Base-by-base conservation (phyloP, 2,329 filamentous ascomycete species). In the Cladobotryum protrusum region DNA sequence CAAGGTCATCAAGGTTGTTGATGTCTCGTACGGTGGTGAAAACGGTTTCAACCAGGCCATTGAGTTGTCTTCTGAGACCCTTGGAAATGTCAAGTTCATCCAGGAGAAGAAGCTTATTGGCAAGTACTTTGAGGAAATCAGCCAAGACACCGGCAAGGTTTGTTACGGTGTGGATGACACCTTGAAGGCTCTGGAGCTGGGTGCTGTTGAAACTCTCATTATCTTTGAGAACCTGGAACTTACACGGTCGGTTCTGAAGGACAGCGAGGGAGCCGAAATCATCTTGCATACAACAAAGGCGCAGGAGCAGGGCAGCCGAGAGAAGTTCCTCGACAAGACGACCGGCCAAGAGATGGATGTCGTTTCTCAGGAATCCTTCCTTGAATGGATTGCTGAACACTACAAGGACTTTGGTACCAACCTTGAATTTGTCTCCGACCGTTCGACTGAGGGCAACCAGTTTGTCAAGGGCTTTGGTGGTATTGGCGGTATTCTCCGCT, bases 1-100 rank as follows among this genome's bases (percentile, higher is more conserved):
- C 67, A 99, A 99, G 79, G 93, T 99, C 64, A 97, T 99, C 81
- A 99, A 99, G 76, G 88, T 99, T 41, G 95, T 99, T 34, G 93
- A 99, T 69, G 95, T 99, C 41, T 97, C 92, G 13, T 99, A 99
- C 64, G 93, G 93, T 69, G 93, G 93, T 61, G 95, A 99, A 75
- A 97, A 97, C 77, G 93, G 93, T 43, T 99, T 99, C 81, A 99
- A 99, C 77, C 95, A 99, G 75, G 93, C 93, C 53, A 99, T 99
- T 57, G 93, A 99, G 67, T 73, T 99, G 63, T 86, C 93, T 20
- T 82, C 90, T 7, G 95, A 99, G 77, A 99, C 93, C 7, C 81
- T 99, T 43, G 88, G 91, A 72, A 99, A 97, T 67, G 93, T 99
- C 81, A 99, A 99, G 75, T 99, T 99, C 71, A 96, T 99, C 69